phyloP scores from a whole-genome alignment of 2,329 filamentous ascomycete genomes.

The Nigrograna mackinnonii region DNA sequence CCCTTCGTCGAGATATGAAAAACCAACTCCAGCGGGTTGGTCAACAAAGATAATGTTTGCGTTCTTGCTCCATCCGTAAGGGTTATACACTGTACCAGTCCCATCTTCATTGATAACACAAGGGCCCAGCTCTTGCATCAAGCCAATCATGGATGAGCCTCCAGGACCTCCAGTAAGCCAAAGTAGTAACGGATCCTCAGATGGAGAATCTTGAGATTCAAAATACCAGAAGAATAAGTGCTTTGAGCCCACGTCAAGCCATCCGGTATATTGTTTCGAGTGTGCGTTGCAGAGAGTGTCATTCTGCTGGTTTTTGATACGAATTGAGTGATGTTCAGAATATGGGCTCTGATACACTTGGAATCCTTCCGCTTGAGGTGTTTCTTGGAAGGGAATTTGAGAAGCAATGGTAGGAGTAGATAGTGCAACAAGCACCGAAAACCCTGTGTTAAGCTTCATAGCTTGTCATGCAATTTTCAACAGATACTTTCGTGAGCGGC shows the following conservation, averaged over 20 bases:
- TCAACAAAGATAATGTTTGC: slow-evolving; percentile 43
- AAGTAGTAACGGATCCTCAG: slow-evolving; percentile 41
- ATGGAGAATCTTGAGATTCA: slow-evolving; percentile 41
- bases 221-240: slow-evolving; percentile 54
- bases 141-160: slow-evolving; percentile 38
- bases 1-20: slow-evolving; percentile 43
- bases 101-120: slow-evolving; percentile 43
- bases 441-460: too few species aligned
- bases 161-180: slow-evolving; percentile 49
- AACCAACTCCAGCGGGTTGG: slow-evolving; percentile 43
- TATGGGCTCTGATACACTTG: slow-evolving; percentile 34
- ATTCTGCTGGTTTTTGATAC: slow-evolving; percentile 38
- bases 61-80: slow-evolving; percentile 43
- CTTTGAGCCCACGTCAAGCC: slow-evolving; percentile 42
- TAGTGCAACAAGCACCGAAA: too few species aligned
- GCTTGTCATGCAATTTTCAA: too few species aligned
- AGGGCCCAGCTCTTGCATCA: slow-evolving; percentile 42
- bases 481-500: too few species aligned
- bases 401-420: too few species aligned
- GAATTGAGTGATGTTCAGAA: slow-evolving; percentile 35
- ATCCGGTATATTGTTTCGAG: slow-evolving; percentile 40
- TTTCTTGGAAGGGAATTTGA: slow-evolving; percentile 33
- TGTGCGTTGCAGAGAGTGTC: slow-evolving; percentile 36
- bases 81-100: slow-evolving; percentile 41
- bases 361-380: slow-evolving; percentile 29